phyloP scores from a whole-genome alignment of 2,329 filamentous ascomycete genomes.

The Aspergillus tubingensis region DNA sequence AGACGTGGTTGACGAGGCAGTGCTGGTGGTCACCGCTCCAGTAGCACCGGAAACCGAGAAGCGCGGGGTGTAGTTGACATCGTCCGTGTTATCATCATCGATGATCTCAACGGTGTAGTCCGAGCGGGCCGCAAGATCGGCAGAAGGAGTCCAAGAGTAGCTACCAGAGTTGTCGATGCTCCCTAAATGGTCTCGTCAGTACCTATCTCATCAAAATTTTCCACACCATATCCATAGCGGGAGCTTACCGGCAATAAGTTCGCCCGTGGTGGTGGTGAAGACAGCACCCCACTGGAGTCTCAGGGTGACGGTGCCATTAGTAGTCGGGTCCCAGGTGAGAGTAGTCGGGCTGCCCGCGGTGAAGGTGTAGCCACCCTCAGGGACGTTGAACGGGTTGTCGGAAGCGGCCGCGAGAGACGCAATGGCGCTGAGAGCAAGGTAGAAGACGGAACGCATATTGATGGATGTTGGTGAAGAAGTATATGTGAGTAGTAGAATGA shows the following conservation, averaged over 20 bases:
- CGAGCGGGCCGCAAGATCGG: slow-evolving; percentile 42
- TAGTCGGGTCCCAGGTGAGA: slow-evolving; percentile 54
- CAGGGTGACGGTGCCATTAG: slow-evolving; percentile 54
- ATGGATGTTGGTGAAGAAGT: slow-evolving; percentile 5
- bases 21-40: slow-evolving; percentile 36
- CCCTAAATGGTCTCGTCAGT: slow-evolving; percentile 34
- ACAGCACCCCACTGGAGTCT: slow-evolving; percentile 50
- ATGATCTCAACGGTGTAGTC: slow-evolving; percentile 59
- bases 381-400: slow-evolving; percentile 54
- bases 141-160: slow-evolving; percentile 51
- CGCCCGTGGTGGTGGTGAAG: slow-evolving; percentile 45
- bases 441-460: slow-evolving; percentile 51
- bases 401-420: slow-evolving; percentile 47
- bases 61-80: slow-evolving; percentile 55
- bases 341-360: slow-evolving; percentile 49
- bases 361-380: slow-evolving; percentile 46
- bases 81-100: slow-evolving; percentile 44
- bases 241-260: slow-evolving; percentile 47
- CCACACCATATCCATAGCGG: background rate
- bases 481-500: slow-evolving; percentile 2
- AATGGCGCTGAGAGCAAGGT: slow-evolving; percentile 47
- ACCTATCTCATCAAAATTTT: background rate
- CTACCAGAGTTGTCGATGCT: slow-evolving; percentile 52
- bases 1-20: slow-evolving; percentile 24
- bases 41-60: slow-evolving; percentile 53